A percentile compares a stretch with the other conserved stretches of the same genome.
Evolutionary conservation across 805 yeast species (phyloP).

Genomic region (Metschnikowia lunata): DNA sequence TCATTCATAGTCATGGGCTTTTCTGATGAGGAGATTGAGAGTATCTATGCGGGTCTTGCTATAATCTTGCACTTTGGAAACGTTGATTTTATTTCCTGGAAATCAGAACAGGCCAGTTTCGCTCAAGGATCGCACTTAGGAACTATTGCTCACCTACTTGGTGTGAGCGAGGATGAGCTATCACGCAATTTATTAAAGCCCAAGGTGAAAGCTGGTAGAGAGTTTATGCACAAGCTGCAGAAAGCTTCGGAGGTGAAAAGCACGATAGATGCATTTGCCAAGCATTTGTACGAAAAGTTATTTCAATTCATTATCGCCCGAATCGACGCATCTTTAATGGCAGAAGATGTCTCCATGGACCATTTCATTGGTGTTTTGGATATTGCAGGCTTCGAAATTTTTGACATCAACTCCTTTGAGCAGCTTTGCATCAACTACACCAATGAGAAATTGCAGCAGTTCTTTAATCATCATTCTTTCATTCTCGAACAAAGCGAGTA

Average conservation of each 20-base stretch:
- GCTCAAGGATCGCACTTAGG: conserved; percentile 48
- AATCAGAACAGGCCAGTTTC: conserved; percentile 72
- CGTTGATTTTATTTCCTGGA: conserved; percentile 61
- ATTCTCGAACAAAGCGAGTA: conserved; percentile 59
- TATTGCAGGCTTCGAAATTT: conserved; percentile 61
- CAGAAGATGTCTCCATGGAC: conserved; percentile 9
- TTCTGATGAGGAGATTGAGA: conserved; percentile 45
- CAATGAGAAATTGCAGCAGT: conserved; percentile 57
- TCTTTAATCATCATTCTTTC: conserved; percentile 59
- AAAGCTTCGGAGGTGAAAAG: conserved; percentile 75
- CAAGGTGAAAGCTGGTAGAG: conserved; percentile 87
- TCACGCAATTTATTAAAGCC: conserved; percentile 68
- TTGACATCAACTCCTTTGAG: conserved; percentile 53
- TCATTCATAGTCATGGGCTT: conserved; percentile 79
- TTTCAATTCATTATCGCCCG: conserved; percentile 73
- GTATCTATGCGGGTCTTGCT: conserved; percentile 65
- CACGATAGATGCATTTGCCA: conserved; percentile 82
- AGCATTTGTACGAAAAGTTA: conserved; percentile 77
- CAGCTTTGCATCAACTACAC: conserved; percentile 59
- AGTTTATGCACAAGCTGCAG: conserved; percentile 73
- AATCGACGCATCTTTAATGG: conserved; percentile 61
- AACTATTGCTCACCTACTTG: conserved; percentile 57
- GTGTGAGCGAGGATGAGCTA: conserved; percentile 49
- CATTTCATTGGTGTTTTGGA: conserved; percentile 55
- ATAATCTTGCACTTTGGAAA: conserved; percentile 83